Evolutionary conservation across 1,139 yeast genomes (phyloP), one percentile per base, ranked within the genome.

Genomic region (Pneumocystis jirovecii): DNA sequence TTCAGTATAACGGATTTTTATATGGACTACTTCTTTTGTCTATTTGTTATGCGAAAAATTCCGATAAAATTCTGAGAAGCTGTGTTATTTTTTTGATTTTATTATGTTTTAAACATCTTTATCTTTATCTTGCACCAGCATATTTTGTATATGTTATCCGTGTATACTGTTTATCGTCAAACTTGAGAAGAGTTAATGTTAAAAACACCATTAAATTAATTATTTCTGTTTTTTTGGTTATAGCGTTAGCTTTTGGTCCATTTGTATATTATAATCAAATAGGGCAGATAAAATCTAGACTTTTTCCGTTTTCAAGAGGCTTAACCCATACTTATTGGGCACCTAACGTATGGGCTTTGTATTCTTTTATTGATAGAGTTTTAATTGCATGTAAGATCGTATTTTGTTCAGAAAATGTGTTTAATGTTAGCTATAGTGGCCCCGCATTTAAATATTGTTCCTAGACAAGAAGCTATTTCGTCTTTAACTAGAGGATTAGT

Each of bases 291-390:
- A 64, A 89, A 15, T 74, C 78, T 5, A 79, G 98, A 64, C 76
- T 95, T 59, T 93, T 93, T 76, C 98, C 98, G 5, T 93, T 93
- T 73, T 87, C 96, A 64, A 81, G 98, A 73, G 98, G 98, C 0
- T 80, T 95, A 59, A 93, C 97, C 4, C 98, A 95, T 75, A 97
- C 97, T 0, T 95, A 95, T 76, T 93, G 98, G 98, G 98, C 98
- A 0, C 98, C 98, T 3, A 93, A 93, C 71, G 79, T 90, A 65
- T 93, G 99, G 99, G 96, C 98, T 0, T 71, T 93, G 15, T 93
- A 93, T 75, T 88, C 97, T 0, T 87, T 89, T 70, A 69, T 81
- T n/a, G 99, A 93, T 75, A 80, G 96, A 67, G 73, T 85, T 0
- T 78, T 91, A 65, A 83, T 89, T 39, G 79, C 68, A 71, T 81